These are phyloP conservation scores for Globisporangium cystogenes DNA, from an alignment of 352 stramenopile species.

Conservation along the genomic window DNA sequence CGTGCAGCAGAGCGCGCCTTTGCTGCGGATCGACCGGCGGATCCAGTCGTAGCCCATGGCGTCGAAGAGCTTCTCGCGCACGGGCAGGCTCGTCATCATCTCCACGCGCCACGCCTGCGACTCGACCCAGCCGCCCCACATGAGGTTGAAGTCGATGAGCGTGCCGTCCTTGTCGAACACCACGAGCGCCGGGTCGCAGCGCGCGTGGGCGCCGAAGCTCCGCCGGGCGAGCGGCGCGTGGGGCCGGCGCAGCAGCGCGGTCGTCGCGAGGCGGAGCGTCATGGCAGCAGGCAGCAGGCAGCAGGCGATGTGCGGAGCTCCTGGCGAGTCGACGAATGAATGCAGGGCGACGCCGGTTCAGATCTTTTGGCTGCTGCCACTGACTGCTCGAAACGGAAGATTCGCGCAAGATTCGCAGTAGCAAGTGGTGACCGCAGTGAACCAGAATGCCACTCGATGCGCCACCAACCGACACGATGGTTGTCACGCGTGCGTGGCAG, in stretches of 20 bases:
- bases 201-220: conserved; percentile 7
- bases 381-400: not conserved
- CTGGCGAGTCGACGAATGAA: no score
- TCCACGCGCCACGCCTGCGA: conserved; percentile 82
- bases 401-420: conserved; percentile 1
- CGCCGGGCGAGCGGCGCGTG: not conserved
- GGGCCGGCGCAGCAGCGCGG: no score
- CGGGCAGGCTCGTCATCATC: conserved; percentile 70
- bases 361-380: not conserved
- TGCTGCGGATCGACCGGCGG: conserved; percentile 71
- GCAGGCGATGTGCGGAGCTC: no score
- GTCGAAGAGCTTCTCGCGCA: conserved; percentile 82
- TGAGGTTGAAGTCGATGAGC: conserved; percentile 89
- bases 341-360: not conserved
- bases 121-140: conserved; percentile 87
- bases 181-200: conserved; percentile 64
- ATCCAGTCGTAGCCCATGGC: conserved; percentile 88
- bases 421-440: not conserved
- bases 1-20: conserved; percentile 77
- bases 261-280: no score
- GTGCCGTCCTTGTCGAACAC: conserved; percentile 90
- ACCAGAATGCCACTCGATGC: not conserved
- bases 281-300: no score
- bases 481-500: not conserved
- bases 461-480: not conserved